These are phyloP conservation scores for Yarrowia sp. DNA, from an alignment of 805 yeast species.

Conservation along the genomic window DNA sequence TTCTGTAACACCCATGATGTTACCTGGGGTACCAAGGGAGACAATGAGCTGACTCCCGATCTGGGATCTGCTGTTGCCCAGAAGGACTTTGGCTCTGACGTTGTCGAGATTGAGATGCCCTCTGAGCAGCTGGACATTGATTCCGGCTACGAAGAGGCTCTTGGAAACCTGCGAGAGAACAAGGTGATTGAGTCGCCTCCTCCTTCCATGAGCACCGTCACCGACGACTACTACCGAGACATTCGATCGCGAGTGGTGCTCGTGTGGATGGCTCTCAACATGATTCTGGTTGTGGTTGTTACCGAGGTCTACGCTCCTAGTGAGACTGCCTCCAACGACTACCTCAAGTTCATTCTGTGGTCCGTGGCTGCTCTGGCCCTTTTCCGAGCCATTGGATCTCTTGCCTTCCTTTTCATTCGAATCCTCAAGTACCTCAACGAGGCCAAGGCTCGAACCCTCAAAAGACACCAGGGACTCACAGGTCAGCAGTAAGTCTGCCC, in stretches of 20 bases:
- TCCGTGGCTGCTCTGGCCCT: conserved; percentile 84
- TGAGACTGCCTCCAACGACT: conserved; percentile 70
- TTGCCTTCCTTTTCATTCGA: conserved; percentile 64
- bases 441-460: conserved; percentile 36
- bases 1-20: conserved; percentile 98
- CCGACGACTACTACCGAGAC: conserved; percentile 90
- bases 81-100: conserved; percentile 82
- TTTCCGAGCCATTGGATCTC: conserved; percentile 83
- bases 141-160: conserved; percentile 76
- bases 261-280: conserved; percentile 86
- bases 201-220: conserved; percentile 51
- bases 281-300: conserved; percentile 83
- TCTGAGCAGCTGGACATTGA: conserved; percentile 78
- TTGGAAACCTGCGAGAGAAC: conserved; percentile 73
- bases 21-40: conserved; percentile 99
- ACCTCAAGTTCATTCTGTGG: conserved; percentile 87
- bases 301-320: conserved; percentile 79
- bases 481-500: conserved; percentile 31
- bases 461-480: conserved; percentile 30
- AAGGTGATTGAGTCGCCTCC: conserved; percentile 61
- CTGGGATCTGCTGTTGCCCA: conserved; percentile 84
- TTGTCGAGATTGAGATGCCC: conserved; percentile 79
- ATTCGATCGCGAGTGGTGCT: conserved; percentile 95
- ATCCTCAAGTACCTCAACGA: conserved; percentile 41
- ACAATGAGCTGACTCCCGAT: conserved; percentile 70